These are phyloP conservation scores for Amoebophrya sp. DNA, from an alignment of 169 alveolate species.

Conservation along the genomic window DNA sequence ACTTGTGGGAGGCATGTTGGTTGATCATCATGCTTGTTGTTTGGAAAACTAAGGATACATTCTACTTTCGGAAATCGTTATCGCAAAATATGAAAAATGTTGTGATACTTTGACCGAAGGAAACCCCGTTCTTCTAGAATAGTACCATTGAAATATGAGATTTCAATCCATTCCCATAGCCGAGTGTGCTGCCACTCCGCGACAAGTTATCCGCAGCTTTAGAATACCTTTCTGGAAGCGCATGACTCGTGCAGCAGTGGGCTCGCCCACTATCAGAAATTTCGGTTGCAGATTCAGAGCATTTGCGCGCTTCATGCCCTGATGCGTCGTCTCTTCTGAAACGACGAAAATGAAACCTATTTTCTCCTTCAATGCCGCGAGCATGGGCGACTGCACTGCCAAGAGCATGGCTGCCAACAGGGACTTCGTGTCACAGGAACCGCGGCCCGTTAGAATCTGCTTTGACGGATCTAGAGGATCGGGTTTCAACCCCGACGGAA, in stretches of 20 bases:
- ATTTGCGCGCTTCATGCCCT: constrained; percentile 26
- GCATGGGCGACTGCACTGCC: neutral
- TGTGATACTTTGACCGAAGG: too few relatives aligned
- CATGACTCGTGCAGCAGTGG: constrained; percentile 22
- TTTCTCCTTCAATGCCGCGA: neutral
- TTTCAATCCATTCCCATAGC: too few relatives aligned
- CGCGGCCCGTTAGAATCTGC: neutral
- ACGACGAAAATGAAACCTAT: constrained; percentile 31
- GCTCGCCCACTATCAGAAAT: constrained; percentile 30
- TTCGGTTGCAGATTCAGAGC: neutral
- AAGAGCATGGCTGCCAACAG: constrained; percentile 28
- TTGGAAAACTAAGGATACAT: too few relatives aligned
- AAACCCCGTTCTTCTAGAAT: too few relatives aligned
- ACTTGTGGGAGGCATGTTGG: too few relatives aligned
- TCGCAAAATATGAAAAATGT: too few relatives aligned
- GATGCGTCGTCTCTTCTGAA: constrained; percentile 27
- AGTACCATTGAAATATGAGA: too few relatives aligned
- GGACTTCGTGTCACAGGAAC: constrained; percentile 33
- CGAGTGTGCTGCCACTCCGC: constrained; percentile 32
- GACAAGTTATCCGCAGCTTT: neutral
- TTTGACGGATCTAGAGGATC: neutral
- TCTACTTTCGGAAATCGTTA: too few relatives aligned
- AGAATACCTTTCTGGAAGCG: constrained; percentile 22
- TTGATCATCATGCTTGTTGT: too few relatives aligned
- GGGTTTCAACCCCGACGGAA: neutral